A percentile compares a stretch with the other conserved stretches of the same genome.
phyloP scores from a whole-genome alignment of 2,329 filamentous ascomycete species.

The Arthrobotrys sphaeroides region DNA sequence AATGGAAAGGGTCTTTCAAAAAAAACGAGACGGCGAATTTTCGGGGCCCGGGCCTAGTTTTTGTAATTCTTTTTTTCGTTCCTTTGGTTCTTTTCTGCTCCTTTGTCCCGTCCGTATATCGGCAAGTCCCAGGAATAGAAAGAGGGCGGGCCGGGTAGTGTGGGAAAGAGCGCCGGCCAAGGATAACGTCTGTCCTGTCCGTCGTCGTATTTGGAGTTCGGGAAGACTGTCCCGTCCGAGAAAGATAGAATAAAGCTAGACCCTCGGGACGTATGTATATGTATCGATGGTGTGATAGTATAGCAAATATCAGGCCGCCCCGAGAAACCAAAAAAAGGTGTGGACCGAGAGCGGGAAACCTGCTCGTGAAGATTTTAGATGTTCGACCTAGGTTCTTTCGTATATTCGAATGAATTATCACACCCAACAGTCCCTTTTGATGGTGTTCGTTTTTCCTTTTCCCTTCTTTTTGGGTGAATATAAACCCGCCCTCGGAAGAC shows the following conservation, averaged over 20 bases:
- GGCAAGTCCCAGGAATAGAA: not conserved
- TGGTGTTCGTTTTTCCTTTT: not conserved
- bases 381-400: conserved; percentile 15
- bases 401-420: not conserved
- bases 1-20: too few species aligned
- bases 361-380: conserved; percentile 37
- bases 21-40: conserved; percentile 34
- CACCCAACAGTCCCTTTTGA: not conserved
- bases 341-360: not conserved
- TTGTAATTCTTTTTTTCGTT: not conserved
- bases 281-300: conserved; percentile 36
- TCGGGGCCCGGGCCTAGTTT: conserved; percentile 13
- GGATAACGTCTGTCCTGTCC: not conserved
- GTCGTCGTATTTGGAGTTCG: not conserved
- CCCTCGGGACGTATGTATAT: conserved; percentile 1
- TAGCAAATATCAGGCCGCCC: conserved; percentile 22
- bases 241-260: not conserved
- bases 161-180: not conserved
- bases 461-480: not conserved
- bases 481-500: not conserved
- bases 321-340: not conserved
- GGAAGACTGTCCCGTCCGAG: conserved; percentile 13
- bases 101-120: too few species aligned
- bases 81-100: too few species aligned
- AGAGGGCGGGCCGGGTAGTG: conserved; percentile 9